Evolutionary conservation across 139 green algal genomes (phyloP).

Genomic region (Chlorella sp.): DNA sequence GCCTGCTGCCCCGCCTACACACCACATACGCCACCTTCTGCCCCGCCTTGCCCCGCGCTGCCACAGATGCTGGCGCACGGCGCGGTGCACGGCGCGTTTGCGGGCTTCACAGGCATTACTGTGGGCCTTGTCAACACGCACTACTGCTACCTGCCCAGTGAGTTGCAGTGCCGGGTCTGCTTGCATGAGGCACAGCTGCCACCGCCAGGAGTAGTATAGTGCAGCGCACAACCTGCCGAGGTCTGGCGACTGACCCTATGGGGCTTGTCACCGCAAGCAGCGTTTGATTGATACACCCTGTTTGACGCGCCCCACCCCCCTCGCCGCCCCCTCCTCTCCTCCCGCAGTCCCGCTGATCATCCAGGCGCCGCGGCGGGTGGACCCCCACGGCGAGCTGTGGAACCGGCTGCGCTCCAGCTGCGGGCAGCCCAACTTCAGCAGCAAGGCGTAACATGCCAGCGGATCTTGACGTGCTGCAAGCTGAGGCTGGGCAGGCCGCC

Average conservation of each 20-base stretch:
- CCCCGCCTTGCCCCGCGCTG: no score
- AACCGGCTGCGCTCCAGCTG: conserved; percentile 84
- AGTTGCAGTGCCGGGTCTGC: not conserved
- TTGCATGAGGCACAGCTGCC: not conserved
- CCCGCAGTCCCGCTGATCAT: conserved; percentile 81
- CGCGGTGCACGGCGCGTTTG: conserved; percentile 96
- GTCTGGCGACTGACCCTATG: no score
- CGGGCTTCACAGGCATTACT: conserved; percentile 81
- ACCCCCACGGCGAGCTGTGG: conserved; percentile 66
- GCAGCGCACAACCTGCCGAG: no score
- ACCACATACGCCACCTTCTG: no score
- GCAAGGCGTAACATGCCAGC: no score
- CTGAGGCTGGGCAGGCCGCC: no score
- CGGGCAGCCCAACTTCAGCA: conserved; percentile 78
- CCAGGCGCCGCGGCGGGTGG: conserved; percentile 53
- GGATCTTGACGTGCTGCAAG: no score
- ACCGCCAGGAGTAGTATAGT: no score
- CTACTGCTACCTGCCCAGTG: conserved; percentile 25
- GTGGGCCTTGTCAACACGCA: conserved; percentile 88
- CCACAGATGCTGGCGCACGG: conserved; percentile 83
- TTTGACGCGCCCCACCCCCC: no score
- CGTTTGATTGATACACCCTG: no score
- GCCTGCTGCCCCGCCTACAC: no score
- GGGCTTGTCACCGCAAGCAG: no score
- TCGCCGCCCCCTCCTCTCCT: conserved; percentile 57